Evolutionary conservation across 1,139 yeast species (phyloP).

Genomic region (Candida sp.): DNA sequence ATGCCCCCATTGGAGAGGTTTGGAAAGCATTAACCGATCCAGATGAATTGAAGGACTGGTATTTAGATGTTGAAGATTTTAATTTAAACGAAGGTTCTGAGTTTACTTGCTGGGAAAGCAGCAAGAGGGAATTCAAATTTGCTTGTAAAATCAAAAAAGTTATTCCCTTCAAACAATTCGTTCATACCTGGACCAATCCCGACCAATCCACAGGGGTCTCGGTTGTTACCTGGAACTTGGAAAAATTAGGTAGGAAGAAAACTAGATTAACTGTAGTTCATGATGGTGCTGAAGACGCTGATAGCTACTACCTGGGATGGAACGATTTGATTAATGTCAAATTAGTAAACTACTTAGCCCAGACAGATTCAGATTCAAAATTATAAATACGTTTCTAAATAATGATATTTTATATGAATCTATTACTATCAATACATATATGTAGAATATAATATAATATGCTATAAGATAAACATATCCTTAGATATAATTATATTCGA

Average conservation of each 20-base stretch:
- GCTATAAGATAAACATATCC: too few relatives aligned
- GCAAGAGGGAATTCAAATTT: background rate
- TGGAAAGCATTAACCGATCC: background rate
- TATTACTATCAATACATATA: too few relatives aligned
- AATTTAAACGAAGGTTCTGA: background rate
- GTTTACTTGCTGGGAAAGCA: background rate
- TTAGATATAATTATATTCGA: too few relatives aligned
- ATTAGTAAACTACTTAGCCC: background rate
- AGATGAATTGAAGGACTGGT: background rate
- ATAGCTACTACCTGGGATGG: background rate
- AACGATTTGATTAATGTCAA: background rate
- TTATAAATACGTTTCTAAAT: too few relatives aligned
- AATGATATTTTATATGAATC: too few relatives aligned
- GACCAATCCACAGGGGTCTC: background rate
- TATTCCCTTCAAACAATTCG: background rate
- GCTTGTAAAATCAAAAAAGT: background rate
- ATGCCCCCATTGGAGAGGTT: background rate
- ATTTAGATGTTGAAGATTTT: background rate
- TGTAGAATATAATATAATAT: too few relatives aligned
- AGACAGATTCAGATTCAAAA: too few relatives aligned
- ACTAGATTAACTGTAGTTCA: background rate
- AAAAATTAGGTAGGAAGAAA: background rate
- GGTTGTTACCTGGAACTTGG: background rate
- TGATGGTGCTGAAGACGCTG: background rate
- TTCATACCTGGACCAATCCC: background rate